phyloP scores from a whole-genome alignment of 1,284 basidiomycete species.

The Exsudoporus floridanus region DNA sequence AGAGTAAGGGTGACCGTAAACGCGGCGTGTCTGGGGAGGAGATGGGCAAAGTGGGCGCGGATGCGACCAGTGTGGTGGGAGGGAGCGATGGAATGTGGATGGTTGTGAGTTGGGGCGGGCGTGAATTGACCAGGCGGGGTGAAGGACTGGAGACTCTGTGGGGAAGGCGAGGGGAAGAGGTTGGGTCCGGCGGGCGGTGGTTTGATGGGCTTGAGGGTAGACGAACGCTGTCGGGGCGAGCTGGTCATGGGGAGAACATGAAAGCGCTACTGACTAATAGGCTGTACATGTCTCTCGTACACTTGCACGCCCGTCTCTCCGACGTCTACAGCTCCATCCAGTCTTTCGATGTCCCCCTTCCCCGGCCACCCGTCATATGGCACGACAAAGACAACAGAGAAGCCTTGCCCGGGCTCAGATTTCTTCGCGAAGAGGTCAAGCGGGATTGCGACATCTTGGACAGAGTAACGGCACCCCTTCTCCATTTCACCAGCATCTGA shows the following conservation, averaged over 20 bases:
- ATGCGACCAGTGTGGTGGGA: conserved; percentile 11
- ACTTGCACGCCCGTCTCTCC: neutral
- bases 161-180: neutral
- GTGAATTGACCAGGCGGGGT: neutral
- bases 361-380: conserved; percentile 11
- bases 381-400: conserved; percentile 6
- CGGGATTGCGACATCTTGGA: conserved; percentile 43
- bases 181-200: conserved; percentile 11
- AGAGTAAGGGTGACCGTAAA: conserved; percentile 67
- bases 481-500: conserved; percentile 1
- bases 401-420: conserved; percentile 39
- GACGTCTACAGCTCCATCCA: neutral
- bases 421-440: conserved; percentile 41
- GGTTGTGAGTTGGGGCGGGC: neutral
- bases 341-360: neutral
- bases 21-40: conserved; percentile 44
- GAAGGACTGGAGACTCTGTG: neutral
- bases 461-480: conserved; percentile 22
- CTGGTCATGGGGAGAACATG: conserved; percentile 6
- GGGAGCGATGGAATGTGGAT: neutral
- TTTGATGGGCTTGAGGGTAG: conserved; percentile 21
- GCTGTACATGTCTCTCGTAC: neutral
- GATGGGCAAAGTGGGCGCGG: conserved; percentile 34
- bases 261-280: neutral
- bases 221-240: conserved; percentile 26